Evolutionary conservation across 352 stramenopile genomes (phyloP).

Genomic region (Phytophthora sp.): DNA sequence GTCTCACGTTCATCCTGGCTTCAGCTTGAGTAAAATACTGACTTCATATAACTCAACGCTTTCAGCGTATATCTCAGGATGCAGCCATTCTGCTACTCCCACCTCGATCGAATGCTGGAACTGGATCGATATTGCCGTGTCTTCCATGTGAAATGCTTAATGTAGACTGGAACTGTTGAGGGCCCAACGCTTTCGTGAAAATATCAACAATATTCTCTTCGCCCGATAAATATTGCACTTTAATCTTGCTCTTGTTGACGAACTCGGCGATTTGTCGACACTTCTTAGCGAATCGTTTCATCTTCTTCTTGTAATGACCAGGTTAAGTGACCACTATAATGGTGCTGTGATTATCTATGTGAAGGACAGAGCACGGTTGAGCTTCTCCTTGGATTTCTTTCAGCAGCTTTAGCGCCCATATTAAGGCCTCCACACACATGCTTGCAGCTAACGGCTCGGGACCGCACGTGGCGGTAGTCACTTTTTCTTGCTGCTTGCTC

Average conservation of each 20-base stretch:
- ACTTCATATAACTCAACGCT: background rate
- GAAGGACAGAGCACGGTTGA: background rate
- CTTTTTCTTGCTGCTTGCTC: constrained; percentile 9
- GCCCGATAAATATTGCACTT: background rate
- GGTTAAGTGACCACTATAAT: background rate
- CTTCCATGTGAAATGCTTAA: background rate
- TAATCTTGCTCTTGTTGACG: background rate
- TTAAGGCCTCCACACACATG: too few relatives aligned
- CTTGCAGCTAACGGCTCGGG: too few relatives aligned
- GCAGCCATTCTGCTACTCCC: background rate
- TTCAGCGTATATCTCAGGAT: background rate
- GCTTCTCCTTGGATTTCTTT: background rate
- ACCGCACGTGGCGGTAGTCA: background rate
- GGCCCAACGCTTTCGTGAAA: constrained; percentile 12
- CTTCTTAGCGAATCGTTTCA: constrained; percentile 3
- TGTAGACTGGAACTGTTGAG: constrained; percentile 1
- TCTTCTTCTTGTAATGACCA: background rate
- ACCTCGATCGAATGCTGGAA: background rate
- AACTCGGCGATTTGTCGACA: background rate
- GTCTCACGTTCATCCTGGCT: background rate
- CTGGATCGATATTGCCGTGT: background rate
- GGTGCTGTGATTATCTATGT: constrained; percentile 7
- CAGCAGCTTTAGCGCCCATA: background rate
- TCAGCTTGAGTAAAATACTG: background rate
- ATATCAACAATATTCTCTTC: constrained; percentile 9